Base-by-base conservation (phyloP, 208 protist genomes). In the Trypanosoma congolense region DNA sequence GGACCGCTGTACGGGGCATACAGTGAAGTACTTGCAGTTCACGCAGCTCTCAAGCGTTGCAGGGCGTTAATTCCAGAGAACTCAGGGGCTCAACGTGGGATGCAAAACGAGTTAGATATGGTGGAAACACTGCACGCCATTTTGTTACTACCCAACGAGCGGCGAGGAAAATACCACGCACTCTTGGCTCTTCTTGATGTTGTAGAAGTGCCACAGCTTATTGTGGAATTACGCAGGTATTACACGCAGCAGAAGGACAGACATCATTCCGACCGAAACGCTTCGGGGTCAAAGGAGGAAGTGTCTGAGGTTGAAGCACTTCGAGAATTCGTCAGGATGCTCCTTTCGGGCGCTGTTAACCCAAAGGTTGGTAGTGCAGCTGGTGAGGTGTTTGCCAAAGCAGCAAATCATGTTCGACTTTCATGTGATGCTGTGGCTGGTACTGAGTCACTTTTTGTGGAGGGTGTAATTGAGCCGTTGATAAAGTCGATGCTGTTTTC, bases 161-260 rank as follows among this genome's bases (percentile, higher is more conserved):
- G 88, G 9, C 65, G 88, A 10, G 88, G 83, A 43, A 92, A 87
- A 66, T 95, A 95, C 52, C 88, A 92, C 50, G 88, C 88, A 16
- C 63, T 95, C 26, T 72, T 86, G 16, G 80, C 72, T 3, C 67
- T 91, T 47, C 50, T 92, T 26, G 52, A 50, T 1, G 61, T 76
- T 45, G 54, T 92, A 62, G 64, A 80, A 6, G 19, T 80, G 18
- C 33, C 40, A 1, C 60, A 70, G 25, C 79, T 94, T 48, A 31
- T 94, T 1, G 31, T 48, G 0, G 73, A 55, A 19, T 46, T 93
- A 24, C 48, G 16, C 54, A 35, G 48, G 45, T 26, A 63, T 43
- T 66, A 56, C 48, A 43, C 53, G 22, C 22, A 57, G 33, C 3
- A 41, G 5, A 42, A 12, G 21, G 33, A 46, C 6, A n/a, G 21